Conservation (phyloP, 2,329 filamentous ascomycete species). For the Pestalotiopsis sp. region DNA sequence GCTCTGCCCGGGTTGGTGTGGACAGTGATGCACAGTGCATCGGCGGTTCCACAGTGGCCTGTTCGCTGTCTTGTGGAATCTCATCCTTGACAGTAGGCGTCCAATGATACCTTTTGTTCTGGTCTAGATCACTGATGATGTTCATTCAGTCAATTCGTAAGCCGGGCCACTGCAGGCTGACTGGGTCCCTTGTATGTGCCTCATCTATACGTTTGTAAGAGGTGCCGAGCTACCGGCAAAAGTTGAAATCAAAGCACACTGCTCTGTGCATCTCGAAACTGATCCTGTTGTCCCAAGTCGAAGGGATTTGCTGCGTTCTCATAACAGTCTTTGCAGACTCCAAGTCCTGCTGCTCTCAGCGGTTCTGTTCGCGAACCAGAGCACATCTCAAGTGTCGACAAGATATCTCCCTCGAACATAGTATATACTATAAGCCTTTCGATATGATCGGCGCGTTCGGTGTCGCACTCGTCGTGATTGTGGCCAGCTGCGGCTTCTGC, state of each 20-base stretch:
- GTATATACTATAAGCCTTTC: neutral
- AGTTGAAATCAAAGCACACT: neutral
- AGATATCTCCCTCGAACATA: neutral
- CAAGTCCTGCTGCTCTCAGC: neutral
- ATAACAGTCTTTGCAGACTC: neutral
- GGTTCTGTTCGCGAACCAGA: neutral
- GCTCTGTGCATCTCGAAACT: neutral
- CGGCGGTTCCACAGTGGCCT: neutral
- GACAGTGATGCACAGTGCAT: neutral
- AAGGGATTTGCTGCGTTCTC: neutral
- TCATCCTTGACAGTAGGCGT: neutral
- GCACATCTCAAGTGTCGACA: neutral
- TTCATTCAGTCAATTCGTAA: neutral
- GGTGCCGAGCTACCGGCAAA: neutral
- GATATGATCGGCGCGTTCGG: constrained; percentile 1
- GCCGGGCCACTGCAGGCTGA: neutral
- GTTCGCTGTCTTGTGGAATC: neutral
- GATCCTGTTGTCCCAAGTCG: neutral
- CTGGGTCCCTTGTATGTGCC: neutral
- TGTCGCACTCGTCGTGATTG: constrained; percentile 24
- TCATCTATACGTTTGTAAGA: neutral
- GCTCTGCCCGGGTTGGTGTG: neutral
- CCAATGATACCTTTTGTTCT: neutral
- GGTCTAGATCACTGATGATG: neutral
- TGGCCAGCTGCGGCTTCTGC: constrained; percentile 16